Base-by-base conservation (phyloP, 2,329 filamentous ascomycete genomes). In the Calcarisporium arbuscula region DNA sequence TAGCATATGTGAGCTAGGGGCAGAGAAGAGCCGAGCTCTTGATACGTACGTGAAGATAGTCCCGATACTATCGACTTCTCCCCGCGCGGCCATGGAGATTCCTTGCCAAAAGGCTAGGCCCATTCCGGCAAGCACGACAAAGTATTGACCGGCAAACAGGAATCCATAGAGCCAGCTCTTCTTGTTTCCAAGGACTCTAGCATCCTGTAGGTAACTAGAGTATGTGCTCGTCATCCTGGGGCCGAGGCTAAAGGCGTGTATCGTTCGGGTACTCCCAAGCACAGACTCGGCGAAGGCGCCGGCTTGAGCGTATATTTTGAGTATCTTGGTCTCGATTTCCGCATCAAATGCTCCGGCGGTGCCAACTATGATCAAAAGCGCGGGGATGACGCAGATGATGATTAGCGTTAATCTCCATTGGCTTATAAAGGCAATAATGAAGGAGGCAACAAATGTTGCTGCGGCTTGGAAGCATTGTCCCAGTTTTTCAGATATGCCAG, bases 91-190 rank as follows among this genome's bases (percentile, higher is more conserved):
- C 51, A 67, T 57, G 19, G 47, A 50, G 22, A 65, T 46, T 8
- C 64, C 65, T 36, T 67, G 64, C 64, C 64, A 68, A 34, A 68
- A 68, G 7, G 61, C 60, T 6, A 68, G 52, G 2, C 56, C 61
- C 29, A 63, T 64, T 8, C 62, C 63, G 2, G 58, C 48, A 25
- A 64, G 66, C 29, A 67, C 60, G 36, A 64, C 54, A 30, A 54
- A 56, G 34, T 63, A 67, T 40, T 64, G 56, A 4, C 43, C 45
- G 3, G 55, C 58, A 41, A 64, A 65, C 34, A 67, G 44, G 10
- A 61, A 40, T 6, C 58, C 63, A 29, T 56, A 56, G 4, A 63
- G 46, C 2, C 55, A 47, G 2, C 56, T 61, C 28, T 63, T 63
- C 41, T 61, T 64, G 8, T 52, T 50, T 6, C 63, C 63, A 8